These are phyloP conservation scores for Pyricularia sp. DNA, from an alignment of 2,329 filamentous ascomycete genomes.

Conservation along the genomic window DNA sequence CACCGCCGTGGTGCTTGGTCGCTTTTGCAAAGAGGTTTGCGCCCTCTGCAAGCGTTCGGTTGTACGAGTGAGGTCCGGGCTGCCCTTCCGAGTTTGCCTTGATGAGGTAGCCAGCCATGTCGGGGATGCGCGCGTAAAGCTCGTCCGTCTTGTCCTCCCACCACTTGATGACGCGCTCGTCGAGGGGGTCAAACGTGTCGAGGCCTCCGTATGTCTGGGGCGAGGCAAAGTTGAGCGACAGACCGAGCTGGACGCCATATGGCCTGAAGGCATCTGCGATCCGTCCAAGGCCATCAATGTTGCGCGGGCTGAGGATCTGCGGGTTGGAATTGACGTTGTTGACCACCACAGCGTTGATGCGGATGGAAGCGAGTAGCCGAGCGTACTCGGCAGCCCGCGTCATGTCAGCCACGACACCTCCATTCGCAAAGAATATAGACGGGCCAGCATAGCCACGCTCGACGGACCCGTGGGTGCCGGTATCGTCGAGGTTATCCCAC, in stretches of 20 bases:
- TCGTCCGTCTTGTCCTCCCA: conserved; percentile 51
- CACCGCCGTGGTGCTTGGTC: conserved; percentile 42
- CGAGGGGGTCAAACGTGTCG: conserved; percentile 55
- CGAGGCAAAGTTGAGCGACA: conserved; percentile 61
- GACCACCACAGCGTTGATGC: conserved; percentile 56
- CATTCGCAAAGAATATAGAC: conserved; percentile 59
- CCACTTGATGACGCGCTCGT: conserved; percentile 48
- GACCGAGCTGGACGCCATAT: conserved; percentile 55
- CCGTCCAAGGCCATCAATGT: conserved; percentile 50
- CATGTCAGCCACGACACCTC: conserved; percentile 45
- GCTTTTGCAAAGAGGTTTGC: conserved; percentile 59
- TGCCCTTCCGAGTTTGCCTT: conserved; percentile 68
- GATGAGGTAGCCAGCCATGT: conserved; percentile 59
- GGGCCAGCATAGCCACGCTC: conserved; percentile 59
- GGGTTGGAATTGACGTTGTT: conserved; percentile 68
- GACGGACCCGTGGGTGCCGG: conserved; percentile 36
- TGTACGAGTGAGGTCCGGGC: conserved; percentile 60
- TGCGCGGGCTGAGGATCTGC: conserved; percentile 41
- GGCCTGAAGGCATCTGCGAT: conserved; percentile 59
- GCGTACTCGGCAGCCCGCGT: conserved; percentile 53
- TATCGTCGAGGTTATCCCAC: conserved; percentile 58
- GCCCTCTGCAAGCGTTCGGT: conserved; percentile 57
- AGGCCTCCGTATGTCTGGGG: conserved; percentile 47
- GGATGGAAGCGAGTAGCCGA: conserved; percentile 55
- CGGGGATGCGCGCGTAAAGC: conserved; percentile 52